Evolutionary conservation across 2,329 filamentous ascomycete genomes (phyloP), one percentile per base, ranked within the genome.

Genomic region (Aspergillus japonicus): DNA sequence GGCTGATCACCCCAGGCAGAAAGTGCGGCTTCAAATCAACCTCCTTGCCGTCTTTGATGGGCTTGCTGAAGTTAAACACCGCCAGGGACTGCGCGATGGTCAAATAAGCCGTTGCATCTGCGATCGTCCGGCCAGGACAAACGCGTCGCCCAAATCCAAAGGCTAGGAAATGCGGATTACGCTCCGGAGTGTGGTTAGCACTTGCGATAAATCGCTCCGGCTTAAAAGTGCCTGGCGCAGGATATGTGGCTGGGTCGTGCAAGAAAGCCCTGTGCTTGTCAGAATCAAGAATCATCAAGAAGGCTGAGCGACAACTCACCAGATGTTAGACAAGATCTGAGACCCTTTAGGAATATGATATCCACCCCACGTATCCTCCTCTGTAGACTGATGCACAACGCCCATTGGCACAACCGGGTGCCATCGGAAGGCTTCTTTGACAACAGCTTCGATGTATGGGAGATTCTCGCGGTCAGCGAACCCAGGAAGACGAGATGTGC

Each of bases 391-490:
- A 50, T 75, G 73, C 0, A 72, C 66, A 2, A 73, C 39, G 1
- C 65, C 69, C 64, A 74, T 68, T 0, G 71, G 68, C 2, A 58
- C 68, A 2, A 73, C 66, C 5, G 73, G 68, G 42, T 69, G 66
- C 75, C 73, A 76, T 4, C 75, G 69, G 10, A 73, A 61, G 2
- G 66, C 63, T 56, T 78, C 76, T 47, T 75, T 75, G 23, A 78
- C 63, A 6, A 76, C 50, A 8, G 72, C 73, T 24, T 71, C 47
- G 10, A 77, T 57, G 54, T 75, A 78, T 0, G 71, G 75, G 3
- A 62, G 54, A 26, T 47, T 51, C 1, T 56, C 48, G 3, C 55
- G 55, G 24, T 60, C 61, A n/a, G 54, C 33, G 5, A 39, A 53
- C 6, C 11, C 35, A 2, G 58, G 55, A 4, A 62, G 31, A 19